phyloP scores from a whole-genome alignment of 2,329 filamentous ascomycete species.

The Xylaria sp. region DNA sequence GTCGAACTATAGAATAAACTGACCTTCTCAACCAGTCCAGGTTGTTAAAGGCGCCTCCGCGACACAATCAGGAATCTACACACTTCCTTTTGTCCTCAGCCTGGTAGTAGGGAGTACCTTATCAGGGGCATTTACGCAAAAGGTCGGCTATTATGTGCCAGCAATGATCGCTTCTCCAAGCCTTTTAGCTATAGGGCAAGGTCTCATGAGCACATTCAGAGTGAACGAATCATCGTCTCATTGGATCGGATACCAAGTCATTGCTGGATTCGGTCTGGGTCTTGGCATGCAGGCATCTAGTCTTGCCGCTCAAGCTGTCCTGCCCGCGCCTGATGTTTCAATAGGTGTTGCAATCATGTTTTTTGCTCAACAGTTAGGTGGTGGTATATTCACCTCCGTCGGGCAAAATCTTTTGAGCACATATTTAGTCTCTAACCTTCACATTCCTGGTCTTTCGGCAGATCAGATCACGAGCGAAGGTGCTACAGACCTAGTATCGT shows the following conservation, averaged over 20 bases:
- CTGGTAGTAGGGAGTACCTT: constrained; percentile 63
- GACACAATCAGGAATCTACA: constrained; percentile 66
- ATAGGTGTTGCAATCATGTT: constrained; percentile 58
- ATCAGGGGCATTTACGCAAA: constrained; percentile 60
- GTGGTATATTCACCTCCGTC: constrained; percentile 58
- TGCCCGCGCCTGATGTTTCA: constrained; percentile 56
- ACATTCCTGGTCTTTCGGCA: constrained; percentile 50
- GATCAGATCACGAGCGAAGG: constrained; percentile 51
- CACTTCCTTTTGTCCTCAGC: constrained; percentile 65
- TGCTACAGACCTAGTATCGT: constrained; percentile 62
- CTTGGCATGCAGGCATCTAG: constrained; percentile 67
- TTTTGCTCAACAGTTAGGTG: constrained; percentile 59
- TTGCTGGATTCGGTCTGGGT: constrained; percentile 68
- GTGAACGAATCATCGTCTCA: constrained; percentile 58
- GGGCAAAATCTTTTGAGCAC: constrained; percentile 55
- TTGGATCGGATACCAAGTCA: constrained; percentile 70
- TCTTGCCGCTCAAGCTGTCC: constrained; percentile 61
- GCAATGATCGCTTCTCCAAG: constrained; percentile 63
- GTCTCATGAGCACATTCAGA: constrained; percentile 66
- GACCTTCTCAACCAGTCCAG: constrained; percentile 55
- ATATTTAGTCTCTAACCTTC: constrained; percentile 48
- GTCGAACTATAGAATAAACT: constrained; percentile 24
- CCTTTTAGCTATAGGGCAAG: constrained; percentile 63
- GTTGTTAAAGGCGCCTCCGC: constrained; percentile 63
- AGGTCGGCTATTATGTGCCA: constrained; percentile 69